Evolutionary conservation across 1,139 yeast genomes (phyloP), one percentile per base, ranked within the genome.

Genomic region (Blastobotrys raffinosifermentans): DNA sequence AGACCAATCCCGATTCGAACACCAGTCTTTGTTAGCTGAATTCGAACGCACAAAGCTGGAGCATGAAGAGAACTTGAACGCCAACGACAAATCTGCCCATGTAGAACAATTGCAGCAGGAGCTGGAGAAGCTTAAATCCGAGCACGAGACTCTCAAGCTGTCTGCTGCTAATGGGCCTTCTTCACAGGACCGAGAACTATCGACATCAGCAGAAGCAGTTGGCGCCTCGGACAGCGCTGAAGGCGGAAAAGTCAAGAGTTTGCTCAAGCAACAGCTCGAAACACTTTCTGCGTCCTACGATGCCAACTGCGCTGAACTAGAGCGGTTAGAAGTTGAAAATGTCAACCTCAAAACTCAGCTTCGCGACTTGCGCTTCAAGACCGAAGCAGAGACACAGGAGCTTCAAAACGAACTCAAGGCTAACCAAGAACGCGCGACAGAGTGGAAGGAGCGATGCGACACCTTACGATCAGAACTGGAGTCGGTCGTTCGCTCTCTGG

Each of bases 311-410:
- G 39, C 45, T 10, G 55, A 58, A 33, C 54, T 54, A 35, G 51
- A 60, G 42, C 47, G 54, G 25, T 54, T 60, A 11, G 52, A 61
- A 29, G 52, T 60, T 31, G 67, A 65, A 34, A 55, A 52, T 29
- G 54, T 49, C 2, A 60, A 58, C 19, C 48, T 68, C 15, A 55
- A 64, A 37, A 48, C 60, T 17, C 55, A 51, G 25, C 43, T 66
- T 19, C 56, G 62, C 9, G 60, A 58, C 27, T 44, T 51, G 15
- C 51, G 50, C 17, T 56, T 56, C 38, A 53, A 54, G 14, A 38
- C 47, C 6, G 49, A 52, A 26, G 58, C 58, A 1, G 54, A 57
- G 38, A 38, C 49, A 6, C 49, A 46, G 31, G 53, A 54, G 29
- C 48, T 58, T 20, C 44, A 48, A 31, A 47, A 46, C 27, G 58